Percentiles rank a stretch among this genome's conserved stretches.
These are phyloP conservation scores for Alloteropsis semialata DNA, from an alignment of 176 grass and related monocot species.

Conservation along the genomic window DNA sequence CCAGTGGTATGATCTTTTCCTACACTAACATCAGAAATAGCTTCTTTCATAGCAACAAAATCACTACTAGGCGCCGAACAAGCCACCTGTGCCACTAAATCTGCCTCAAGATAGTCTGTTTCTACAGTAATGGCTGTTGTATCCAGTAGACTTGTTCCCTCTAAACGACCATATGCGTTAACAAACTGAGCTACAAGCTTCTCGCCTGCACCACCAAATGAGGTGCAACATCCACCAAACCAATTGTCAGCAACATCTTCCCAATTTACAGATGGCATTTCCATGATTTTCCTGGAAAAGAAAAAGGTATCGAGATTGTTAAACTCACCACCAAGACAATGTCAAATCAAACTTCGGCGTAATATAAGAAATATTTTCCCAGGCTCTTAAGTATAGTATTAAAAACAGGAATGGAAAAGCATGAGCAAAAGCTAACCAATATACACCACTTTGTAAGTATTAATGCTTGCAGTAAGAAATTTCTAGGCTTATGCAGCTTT, in stretches of 20 bases:
- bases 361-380: neutral
- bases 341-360: neutral
- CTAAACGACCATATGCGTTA: constrained; percentile 42
- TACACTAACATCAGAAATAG: constrained; percentile 11
- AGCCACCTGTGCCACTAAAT: constrained; percentile 25
- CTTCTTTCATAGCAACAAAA: constrained; percentile 23
- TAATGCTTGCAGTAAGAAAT: neutral
- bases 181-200: constrained; percentile 68
- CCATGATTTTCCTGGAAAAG: constrained; percentile 59
- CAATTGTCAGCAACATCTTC: constrained; percentile 94
- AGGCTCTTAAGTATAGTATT: constrained; percentile 3
- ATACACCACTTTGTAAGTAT: neutral
- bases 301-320: neutral
- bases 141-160: constrained; percentile 61
- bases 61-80: neutral
- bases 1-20: neutral
- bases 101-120: constrained; percentile 54
- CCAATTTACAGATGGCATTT: constrained; percentile 91
- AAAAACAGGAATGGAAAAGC: neutral
- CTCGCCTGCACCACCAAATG: constrained; percentile 77
- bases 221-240: constrained; percentile 92
- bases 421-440: neutral
- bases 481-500: neutral
- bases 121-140: constrained; percentile 59
- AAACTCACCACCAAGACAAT: neutral